A percentile compares a stretch with the other conserved stretches of the same genome.
Evolutionary conservation across 2,329 filamentous ascomycete genomes (phyloP).

Genomic region (Sordariomycetes sp.): DNA sequence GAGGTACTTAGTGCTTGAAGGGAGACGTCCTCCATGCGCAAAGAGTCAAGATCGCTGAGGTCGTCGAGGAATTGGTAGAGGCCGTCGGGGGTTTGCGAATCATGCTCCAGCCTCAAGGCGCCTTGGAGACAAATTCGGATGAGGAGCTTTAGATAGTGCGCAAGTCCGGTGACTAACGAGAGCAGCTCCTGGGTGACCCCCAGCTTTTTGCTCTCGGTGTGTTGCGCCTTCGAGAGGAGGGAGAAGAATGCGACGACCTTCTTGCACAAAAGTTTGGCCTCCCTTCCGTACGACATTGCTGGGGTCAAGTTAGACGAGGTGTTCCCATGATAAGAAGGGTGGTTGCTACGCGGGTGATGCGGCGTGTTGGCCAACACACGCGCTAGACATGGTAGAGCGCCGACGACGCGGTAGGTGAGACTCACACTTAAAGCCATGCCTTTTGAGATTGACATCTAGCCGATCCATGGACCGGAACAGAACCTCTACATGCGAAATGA

Average conservation of each 20-base stretch:
- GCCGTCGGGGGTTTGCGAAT: slow-evolving; percentile 62
- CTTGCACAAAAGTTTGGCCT: slow-evolving; percentile 98
- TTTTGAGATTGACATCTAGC: slow-evolving; percentile 60
- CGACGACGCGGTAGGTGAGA: not conserved
- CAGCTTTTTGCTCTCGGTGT: slow-evolving; percentile 78
- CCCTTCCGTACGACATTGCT: slow-evolving; percentile 84
- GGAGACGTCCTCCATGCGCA: slow-evolving; percentile 61
- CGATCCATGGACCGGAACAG: slow-evolving; percentile 82
- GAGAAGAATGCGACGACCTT: slow-evolving; percentile 99
- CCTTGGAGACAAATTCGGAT: slow-evolving; percentile 96
- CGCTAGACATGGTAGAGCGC: not conserved
- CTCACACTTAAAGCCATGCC: not conserved
- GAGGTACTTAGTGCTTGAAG: slow-evolving; percentile 57
- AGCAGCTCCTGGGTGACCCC: slow-evolving; percentile 97
- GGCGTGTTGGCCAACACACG: not conserved
- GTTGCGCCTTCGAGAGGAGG: slow-evolving; percentile 86
- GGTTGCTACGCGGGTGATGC: too few relatives aligned
- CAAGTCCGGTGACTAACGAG: slow-evolving; percentile 90
- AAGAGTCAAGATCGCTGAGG: slow-evolving; percentile 69
- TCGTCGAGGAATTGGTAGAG: slow-evolving; percentile 76
- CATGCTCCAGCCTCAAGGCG: slow-evolving; percentile 80
- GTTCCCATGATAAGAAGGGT: slow-evolving; percentile 4
- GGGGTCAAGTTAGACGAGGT: slow-evolving; percentile 6
- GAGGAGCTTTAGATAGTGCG: slow-evolving; percentile 93
- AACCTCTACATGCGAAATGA: slow-evolving; percentile 92